A percentile compares a stretch with the other conserved stretches of the same genome.
phyloP scores from a whole-genome alignment of 192 early-diverging fungal genomes.

The Entomortierella lignicola region DNA sequence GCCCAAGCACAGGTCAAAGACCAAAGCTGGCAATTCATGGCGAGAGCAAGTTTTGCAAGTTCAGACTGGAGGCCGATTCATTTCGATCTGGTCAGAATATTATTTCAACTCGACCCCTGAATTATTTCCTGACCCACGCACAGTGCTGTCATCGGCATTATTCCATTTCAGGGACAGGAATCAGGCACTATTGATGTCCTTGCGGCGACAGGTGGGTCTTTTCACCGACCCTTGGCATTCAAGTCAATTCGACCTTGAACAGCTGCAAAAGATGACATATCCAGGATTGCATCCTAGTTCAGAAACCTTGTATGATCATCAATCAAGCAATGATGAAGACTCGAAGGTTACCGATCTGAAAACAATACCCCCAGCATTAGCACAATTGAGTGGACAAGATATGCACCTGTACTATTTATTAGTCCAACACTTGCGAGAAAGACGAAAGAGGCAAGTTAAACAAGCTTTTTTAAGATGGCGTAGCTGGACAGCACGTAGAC shows the following conservation, averaged over 20 bases:
- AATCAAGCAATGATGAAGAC: background rate
- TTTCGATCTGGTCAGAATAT: constrained; percentile 54
- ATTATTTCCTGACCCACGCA: constrained; percentile 30
- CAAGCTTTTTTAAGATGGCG: constrained; percentile 19
- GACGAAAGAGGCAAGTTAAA: background rate
- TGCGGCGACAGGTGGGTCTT: background rate
- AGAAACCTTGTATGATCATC: background rate
- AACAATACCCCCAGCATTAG: constrained; percentile 33
- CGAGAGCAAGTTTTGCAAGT: constrained; percentile 33
- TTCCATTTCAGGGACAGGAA: background rate
- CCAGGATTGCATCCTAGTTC: constrained; percentile 2
- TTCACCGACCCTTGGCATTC: constrained; percentile 7
- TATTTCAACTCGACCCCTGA: constrained; percentile 36
- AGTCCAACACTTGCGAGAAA: constrained; percentile 9
- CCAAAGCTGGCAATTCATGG: constrained; percentile 15
- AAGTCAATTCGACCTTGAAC: constrained; percentile 22
- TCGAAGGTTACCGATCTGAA: background rate
- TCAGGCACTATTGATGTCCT: background rate
- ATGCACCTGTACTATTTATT: constrained; percentile 35
- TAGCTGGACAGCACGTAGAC: constrained; percentile 8
- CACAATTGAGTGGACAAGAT: constrained; percentile 22
- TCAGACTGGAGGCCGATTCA: constrained; percentile 48
- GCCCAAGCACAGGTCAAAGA: background rate
- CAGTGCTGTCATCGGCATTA: constrained; percentile 6
- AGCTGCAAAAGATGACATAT: constrained; percentile 18